A percentile compares a stretch with the other conserved stretches of the same genome.
Conservation (phyloP, 2,329 filamentous ascomycete species). For the Nemania sp. region DNA sequence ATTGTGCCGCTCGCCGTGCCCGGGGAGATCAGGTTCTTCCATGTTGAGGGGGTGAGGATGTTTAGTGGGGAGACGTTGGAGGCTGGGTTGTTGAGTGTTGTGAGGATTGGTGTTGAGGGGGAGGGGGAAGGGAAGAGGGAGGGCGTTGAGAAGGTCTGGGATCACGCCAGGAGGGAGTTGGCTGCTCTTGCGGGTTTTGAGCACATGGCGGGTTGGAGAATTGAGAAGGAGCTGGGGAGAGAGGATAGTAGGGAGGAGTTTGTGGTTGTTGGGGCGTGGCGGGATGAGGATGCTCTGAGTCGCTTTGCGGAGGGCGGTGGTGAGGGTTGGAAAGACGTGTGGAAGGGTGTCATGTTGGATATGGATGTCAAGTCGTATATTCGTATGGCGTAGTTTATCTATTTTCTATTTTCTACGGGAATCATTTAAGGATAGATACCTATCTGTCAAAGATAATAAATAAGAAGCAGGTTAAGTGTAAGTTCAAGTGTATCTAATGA, state of each 20-base stretch:
- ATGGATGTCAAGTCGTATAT: conserved; percentile 32
- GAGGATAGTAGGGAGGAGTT: conserved; percentile 36
- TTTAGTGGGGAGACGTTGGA: conserved; percentile 26
- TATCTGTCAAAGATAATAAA: too few relatives aligned
- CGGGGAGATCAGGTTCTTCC: conserved; percentile 22
- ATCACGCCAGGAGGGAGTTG: conserved; percentile 14
- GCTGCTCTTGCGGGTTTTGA: conserved; percentile 19
- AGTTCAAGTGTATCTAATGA: too few relatives aligned
- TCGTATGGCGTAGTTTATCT: conserved; percentile 18
- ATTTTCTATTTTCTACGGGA: too few relatives aligned
- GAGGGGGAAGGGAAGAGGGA: conserved; percentile 20
- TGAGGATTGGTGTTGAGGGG: conserved; percentile 25
- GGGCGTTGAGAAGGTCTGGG: conserved; percentile 37
- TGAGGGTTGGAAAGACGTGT: conserved; percentile 24
- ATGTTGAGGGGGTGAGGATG: conserved; percentile 34
- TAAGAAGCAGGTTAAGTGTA: too few relatives aligned
- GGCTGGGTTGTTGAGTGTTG: conserved; percentile 33
- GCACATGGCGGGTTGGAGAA: conserved; percentile 39
- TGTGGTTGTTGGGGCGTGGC: conserved; percentile 39
- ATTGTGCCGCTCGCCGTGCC: conserved; percentile 6
- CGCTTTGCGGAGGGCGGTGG: conserved; percentile 22
- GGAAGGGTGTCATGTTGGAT: conserved; percentile 28
- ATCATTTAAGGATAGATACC: too few relatives aligned
- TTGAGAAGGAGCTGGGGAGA: conserved; percentile 40
- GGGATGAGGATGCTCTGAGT: conserved; percentile 21